phyloP scores from a whole-genome alignment of 78 protist species.

The Dictyostelium purpureum region DNA sequence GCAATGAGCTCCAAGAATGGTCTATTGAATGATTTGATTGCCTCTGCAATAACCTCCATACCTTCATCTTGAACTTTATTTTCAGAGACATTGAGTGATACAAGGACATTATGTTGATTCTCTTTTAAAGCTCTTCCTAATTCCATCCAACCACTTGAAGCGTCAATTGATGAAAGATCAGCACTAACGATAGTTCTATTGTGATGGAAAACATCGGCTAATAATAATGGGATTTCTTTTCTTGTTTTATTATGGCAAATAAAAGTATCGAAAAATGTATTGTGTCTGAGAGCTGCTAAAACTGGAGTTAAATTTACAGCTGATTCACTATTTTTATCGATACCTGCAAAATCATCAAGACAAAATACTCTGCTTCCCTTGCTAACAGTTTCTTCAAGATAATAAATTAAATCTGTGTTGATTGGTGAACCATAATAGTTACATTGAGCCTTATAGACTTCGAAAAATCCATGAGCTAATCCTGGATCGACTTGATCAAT shows the following conservation, averaged over 20 bases:
- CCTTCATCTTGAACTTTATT: slow-evolving; percentile 39
- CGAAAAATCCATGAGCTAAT: slow-evolving; percentile 67
- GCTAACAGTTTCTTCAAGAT: slow-evolving; percentile 30
- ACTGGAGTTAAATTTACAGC: slow-evolving; percentile 40
- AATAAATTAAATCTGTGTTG: slow-evolving; percentile 35
- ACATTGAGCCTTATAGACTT: slow-evolving; percentile 75
- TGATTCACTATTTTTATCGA: slow-evolving; percentile 27
- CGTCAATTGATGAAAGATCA: neutral
- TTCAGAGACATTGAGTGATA: slow-evolving; percentile 12
- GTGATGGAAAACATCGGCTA: slow-evolving; percentile 70
- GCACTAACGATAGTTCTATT: slow-evolving; percentile 12
- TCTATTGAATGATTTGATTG: slow-evolving; percentile 23
- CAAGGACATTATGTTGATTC: slow-evolving; percentile 17
- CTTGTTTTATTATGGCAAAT: slow-evolving; percentile 59
- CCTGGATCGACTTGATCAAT: slow-evolving; percentile 66
- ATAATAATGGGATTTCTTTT: slow-evolving; percentile 41
- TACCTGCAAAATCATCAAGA: slow-evolving; percentile 75
- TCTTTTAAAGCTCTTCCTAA: slow-evolving; percentile 46
- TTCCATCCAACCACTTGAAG: slow-evolving; percentile 60
- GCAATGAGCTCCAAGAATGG: slow-evolving; percentile 20
- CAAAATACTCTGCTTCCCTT: slow-evolving; percentile 51
- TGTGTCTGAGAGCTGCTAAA: slow-evolving; percentile 58
- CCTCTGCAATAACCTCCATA: slow-evolving; percentile 23
- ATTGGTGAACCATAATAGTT: slow-evolving; percentile 45
- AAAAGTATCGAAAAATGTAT: slow-evolving; percentile 70